Base-by-base conservation (phyloP, 2,329 filamentous ascomycete species). In the Chaetomium olivaceum region DNA sequence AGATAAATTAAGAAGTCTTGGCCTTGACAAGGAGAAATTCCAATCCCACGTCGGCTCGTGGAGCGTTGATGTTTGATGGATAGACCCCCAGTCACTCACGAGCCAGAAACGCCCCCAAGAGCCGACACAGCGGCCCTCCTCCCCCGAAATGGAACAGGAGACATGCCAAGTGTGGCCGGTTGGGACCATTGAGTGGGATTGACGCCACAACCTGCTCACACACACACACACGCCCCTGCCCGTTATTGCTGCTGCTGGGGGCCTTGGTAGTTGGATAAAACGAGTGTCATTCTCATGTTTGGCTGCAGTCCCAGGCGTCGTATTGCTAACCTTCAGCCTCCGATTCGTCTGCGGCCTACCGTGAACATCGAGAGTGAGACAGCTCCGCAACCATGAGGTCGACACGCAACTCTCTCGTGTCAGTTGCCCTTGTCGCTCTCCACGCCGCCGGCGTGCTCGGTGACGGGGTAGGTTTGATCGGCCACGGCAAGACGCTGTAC, bases 401-500 rank as follows among this genome's bases (percentile, higher is more conserved):
- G n/a, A 50, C 52, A 48, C 25, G 58, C n/a, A n/a, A 14, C n/a
- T 54, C 48, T 23, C 50, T 61, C 7, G 7, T 54, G 7, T 8
- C 23, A 16, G 23, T 33, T 21, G 55, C 56, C 55, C 29, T 59
- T 27, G 12, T 23, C 33, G 25, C 39, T 1, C 54, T 67, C 4
- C 62, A 62, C 48, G 29, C 54, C 2, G 25, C 21, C 21, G 36
- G n/a, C 4, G 65, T 62, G 19, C 36, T 59, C 33, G 65, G 14
- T 21, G 62, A 67, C 65, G 65, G 65, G 4, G 46, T 29, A 16
- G 77, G 77, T 43, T 63, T 78, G 21, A 75, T 79, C 39, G 77
- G 77, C 58, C 74, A 72, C 65, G 76, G 77, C 14, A 78, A 76
- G 62, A 73, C 71, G 0, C 74, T 79, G 68, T 78, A 76, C 68